phyloP scores from a whole-genome alignment of 768 basidiomycete genomes.

The Suillus occidentalis region DNA sequence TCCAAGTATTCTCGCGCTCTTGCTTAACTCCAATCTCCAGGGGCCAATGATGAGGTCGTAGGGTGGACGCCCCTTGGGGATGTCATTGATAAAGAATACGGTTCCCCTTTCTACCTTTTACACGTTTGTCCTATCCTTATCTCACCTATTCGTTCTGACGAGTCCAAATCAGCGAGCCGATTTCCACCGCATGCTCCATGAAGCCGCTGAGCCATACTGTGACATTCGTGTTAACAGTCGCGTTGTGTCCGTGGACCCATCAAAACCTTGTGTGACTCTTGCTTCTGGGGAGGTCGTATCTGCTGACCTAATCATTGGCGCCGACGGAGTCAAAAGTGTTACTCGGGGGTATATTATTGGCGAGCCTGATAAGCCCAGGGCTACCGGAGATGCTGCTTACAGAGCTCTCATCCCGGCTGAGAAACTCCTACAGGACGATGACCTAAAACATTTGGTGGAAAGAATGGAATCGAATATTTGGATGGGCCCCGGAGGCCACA shows the following conservation, averaged over 20 bases:
- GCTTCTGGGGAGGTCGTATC: conserved; percentile 42
- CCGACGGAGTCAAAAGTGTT: conserved; percentile 56
- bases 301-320: conserved; percentile 51
- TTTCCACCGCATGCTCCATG: conserved; percentile 40
- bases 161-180: conserved; percentile 41
- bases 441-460: conserved; percentile 51
- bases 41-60: conserved; percentile 35
- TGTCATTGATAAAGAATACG: conserved; percentile 31
- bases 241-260: conserved; percentile 36
- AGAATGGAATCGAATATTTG: conserved; percentile 53
- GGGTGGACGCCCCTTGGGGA: conserved; percentile 39
- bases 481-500: conserved; percentile 55
- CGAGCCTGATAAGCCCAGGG: conserved; percentile 42
- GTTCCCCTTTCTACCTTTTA: conserved; percentile 34
- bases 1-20: too few relatives aligned
- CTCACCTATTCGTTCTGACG: neutral
- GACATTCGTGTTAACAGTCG: conserved; percentile 37
- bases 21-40: conserved; percentile 11
- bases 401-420: conserved; percentile 51
- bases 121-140: conserved; percentile 29
- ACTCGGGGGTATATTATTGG: conserved; percentile 51
- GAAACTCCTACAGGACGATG: conserved; percentile 49
- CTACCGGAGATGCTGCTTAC: conserved; percentile 68
- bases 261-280: conserved; percentile 36
- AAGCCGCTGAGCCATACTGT: conserved; percentile 37